Evolutionary conservation across 129 eudicot genomes (phyloP).

Genomic region (Dittrichia graveolens): DNA sequence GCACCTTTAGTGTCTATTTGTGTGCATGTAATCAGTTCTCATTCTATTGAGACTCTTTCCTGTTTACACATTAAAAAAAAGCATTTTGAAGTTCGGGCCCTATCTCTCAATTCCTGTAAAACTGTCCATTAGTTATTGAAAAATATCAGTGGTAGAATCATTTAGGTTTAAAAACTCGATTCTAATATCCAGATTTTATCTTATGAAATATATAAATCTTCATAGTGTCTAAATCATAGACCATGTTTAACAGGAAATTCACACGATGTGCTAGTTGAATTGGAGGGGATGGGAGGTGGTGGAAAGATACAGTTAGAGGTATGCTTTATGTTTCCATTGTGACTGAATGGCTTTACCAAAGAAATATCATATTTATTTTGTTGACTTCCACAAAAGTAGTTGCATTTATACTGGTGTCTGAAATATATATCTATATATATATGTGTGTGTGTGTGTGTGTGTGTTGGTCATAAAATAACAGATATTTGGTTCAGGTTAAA

Average conservation of each 20-base stretch:
- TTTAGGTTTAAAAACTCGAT: background rate
- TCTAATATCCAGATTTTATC: background rate
- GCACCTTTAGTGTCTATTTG: background rate
- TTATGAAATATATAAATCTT: constrained; percentile 9
- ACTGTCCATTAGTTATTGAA: background rate
- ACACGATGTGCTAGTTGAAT: constrained; percentile 83
- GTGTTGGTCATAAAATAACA: background rate
- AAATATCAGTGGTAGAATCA: background rate
- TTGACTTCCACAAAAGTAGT: background rate
- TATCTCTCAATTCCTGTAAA: background rate
- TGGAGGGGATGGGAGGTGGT: constrained; percentile 99
- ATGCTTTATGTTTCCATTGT: constrained; percentile 39
- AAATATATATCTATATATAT: background rate
- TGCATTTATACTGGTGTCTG: background rate
- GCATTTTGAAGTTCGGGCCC: no score
- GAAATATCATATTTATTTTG: background rate
- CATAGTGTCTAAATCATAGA: constrained; percentile 3
- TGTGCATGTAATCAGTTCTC: no score
- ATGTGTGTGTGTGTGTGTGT: no score
- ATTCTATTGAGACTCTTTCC: no score
- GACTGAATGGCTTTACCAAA: no score
- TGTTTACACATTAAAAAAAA: no score
- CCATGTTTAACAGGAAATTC: constrained; percentile 50
- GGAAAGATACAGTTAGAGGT: constrained; percentile 95
- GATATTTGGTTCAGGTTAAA: constrained; percentile 53